Evolutionary conservation across 495 filamentous ascomycete genomes (phyloP), one percentile per base, ranked within the genome.

Genomic region (Rostrohypoxylon terebratum): DNA sequence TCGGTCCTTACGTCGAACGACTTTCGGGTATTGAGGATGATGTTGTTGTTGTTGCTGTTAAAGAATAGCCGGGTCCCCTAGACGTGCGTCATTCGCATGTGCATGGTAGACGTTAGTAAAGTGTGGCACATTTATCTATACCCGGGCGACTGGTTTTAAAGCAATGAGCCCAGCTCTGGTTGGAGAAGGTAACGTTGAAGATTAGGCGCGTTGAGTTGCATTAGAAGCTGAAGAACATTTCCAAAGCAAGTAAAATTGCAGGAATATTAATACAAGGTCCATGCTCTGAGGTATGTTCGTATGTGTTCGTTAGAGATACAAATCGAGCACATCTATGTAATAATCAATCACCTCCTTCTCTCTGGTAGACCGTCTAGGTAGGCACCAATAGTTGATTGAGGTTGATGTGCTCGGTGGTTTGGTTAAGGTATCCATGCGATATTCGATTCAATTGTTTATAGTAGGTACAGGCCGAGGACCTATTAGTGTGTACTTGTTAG

Each of bases 71-170:
- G 66, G 66, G 62, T 59, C 58, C 54, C 62, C 48, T 20, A 57
- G 66, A 63, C 28, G 66, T 74, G 71, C 71, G 71, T 74, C 66
- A 74, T 66, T 60, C 61, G 48, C 55, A 66, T 73, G 51, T 36
- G 66, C 71, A 66, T 62, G 65, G 63, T 62, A 61, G 61, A 25
- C 47, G 55, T 64, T 42, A 44, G 59, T 62, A 51, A 45, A 62
- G 57, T 73, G 66, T 69, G 66, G 57, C 57, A 69, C 55, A 64
- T 68, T 65, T 42, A 69, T 66, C 66, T 73, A 73, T 69, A 73
- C 71, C 71, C 71, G 71, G 66, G 60, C 66, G 66, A 73, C 48
- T 73, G 71, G 71, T 69, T 73, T 72, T 59, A 57, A 62, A 73
- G 33, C 61, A 55, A 66, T 47, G 50, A 54, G 57, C 57, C 66